Conservation (phyloP, 2,329 filamentous ascomycete genomes). For the Microsporum audouinii region DNA sequence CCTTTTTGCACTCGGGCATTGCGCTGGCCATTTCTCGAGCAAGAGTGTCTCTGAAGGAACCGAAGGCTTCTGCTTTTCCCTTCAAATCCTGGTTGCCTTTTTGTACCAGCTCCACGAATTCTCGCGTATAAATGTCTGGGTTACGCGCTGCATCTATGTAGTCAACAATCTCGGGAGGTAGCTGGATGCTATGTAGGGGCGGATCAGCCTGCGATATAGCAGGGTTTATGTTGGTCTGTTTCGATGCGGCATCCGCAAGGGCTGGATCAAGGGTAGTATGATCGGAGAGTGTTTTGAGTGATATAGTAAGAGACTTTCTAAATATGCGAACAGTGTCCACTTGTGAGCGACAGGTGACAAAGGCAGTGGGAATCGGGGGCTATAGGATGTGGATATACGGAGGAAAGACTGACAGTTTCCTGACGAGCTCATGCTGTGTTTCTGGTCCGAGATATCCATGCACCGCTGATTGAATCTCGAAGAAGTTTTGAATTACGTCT, state of each 20-base stretch:
- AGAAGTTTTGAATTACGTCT: slow-evolving; percentile 51
- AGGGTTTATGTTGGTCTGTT: slow-evolving; percentile 5
- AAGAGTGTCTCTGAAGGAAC: slow-evolving; percentile 46
- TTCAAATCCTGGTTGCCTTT: slow-evolving; percentile 51
- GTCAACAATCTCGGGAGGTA: slow-evolving; percentile 50
- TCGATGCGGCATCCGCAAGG: slow-evolving; percentile 8
- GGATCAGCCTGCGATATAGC: slow-evolving; percentile 25
- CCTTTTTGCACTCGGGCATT: slow-evolving; percentile 45
- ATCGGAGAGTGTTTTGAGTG: slow-evolving; percentile 42
- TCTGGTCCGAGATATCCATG: slow-evolving; percentile 48
- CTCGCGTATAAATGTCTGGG: slow-evolving; percentile 55
- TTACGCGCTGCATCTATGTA: slow-evolving; percentile 54
- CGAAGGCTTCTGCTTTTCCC: slow-evolving; percentile 50
- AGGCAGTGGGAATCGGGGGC: not conserved
- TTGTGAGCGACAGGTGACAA: not conserved
- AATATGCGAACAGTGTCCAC: slow-evolving; percentile 3
- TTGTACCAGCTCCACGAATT: slow-evolving; percentile 54
- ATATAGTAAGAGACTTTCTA: slow-evolving; percentile 35
- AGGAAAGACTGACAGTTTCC: slow-evolving; percentile 40
- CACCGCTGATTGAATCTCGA: slow-evolving; percentile 47
- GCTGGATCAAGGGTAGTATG: slow-evolving; percentile 26
- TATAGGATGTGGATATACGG: not conserved
- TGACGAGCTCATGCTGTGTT: slow-evolving; percentile 46
- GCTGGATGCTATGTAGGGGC: slow-evolving; percentile 39
- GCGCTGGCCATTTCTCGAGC: slow-evolving; percentile 47